Base-by-base conservation (phyloP, 1,139 yeast species). In the Suhomyces bokatorum region DNA sequence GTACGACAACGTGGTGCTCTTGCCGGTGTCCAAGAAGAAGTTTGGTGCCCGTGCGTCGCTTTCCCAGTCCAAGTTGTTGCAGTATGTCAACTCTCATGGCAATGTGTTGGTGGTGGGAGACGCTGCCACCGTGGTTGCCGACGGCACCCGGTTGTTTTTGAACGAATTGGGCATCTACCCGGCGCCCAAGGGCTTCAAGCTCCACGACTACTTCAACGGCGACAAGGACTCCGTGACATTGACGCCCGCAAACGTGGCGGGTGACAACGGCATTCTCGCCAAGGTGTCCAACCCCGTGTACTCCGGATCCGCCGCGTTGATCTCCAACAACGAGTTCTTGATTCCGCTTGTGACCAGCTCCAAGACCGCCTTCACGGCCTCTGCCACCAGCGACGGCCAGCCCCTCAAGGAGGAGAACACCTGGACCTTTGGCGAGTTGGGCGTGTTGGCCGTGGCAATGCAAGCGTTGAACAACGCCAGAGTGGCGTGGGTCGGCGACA, bases 381-480 rank as follows among this genome's bases (percentile, higher is more conserved):
- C 60, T 39, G 70, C 62, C 55, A 66, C 57, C 24, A 75, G 70
- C 44, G 66, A 71, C n/a, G 53, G 69, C 40, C 64, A 64, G 13
- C 17, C 9, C 10, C 36, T 34, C 29, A 22, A 13, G 17, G 56
- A 60, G 30, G 85, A 83, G 29, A 73, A 74, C 24, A 64, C 77
- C 8, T 95, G 97, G 96, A 83, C 88, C 10, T 71, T 83, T 39
- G 99, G 99, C 24, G 73, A 81, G 41, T 96, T 91, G 67, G 89
- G 89, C 12, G 82, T 73, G 61, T 62, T 87, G 45, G 80, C 84
- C 20, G 95, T 83, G n/a, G 95, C 83, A 1, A 78, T 89, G 58
- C 99, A 95, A 70, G 87, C 86, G 35, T 73, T 83, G 49, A 78
- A 80, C 62, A 89, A 88, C 59, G 88, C 95, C 3, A 82, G 99